Base-by-base conservation (phyloP, 352 stramenopile species). In the Globisporangium radiosum region DNA sequence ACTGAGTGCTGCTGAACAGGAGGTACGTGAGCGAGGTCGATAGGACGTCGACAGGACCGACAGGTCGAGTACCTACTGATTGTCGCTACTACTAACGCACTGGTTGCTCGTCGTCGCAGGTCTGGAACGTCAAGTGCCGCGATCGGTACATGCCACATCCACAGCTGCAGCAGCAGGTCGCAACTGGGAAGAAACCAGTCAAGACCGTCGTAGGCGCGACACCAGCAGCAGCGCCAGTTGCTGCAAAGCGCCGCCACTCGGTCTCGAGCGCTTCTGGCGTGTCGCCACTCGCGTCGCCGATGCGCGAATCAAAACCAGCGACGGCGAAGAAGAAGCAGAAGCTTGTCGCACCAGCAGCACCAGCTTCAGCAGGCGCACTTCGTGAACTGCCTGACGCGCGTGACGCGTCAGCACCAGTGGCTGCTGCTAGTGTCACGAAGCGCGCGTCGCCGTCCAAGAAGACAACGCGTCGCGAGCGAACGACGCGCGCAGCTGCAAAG, bases 1-100 rank as follows among this genome's bases (percentile, higher is more conserved):
- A 3, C 52, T 81, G 60, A 48, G 59, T 0, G 51, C 55, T 10
- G 60, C 66, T 15, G 70, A 81, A 48, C 63, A 77, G 36, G 64
- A 70, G 54, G 73, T 78, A 38, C 7, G 49, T 17, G 52, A 45
- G 38, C 55, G 15, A 5, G 45, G 65, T 58, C 40, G 48, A 0
- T 70, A 48, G 55, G 47, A 57, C 5, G n/a, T 49, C 42, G n/a
- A 38, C 40, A 58, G 25, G 25, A 33, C 25, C 25, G 25, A 33
- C 25, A 33, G 25, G 25, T 33, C 25, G 25, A 33, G 25, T 33
- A 33, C 1, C 25, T 33, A 33, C 25, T 33, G 25, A 33, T 33
- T 33, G 25, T 33, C 25, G 25, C 25, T 33, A 33, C 25, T 33
- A 33, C 54, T 47, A 17, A 5, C 15, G 19, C 10, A 39, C 55